A percentile compares a stretch with the other conserved stretches of the same genome.
Conservation (phyloP, 1,284 basidiomycete species). For the Leccinum pallidistipes region DNA sequence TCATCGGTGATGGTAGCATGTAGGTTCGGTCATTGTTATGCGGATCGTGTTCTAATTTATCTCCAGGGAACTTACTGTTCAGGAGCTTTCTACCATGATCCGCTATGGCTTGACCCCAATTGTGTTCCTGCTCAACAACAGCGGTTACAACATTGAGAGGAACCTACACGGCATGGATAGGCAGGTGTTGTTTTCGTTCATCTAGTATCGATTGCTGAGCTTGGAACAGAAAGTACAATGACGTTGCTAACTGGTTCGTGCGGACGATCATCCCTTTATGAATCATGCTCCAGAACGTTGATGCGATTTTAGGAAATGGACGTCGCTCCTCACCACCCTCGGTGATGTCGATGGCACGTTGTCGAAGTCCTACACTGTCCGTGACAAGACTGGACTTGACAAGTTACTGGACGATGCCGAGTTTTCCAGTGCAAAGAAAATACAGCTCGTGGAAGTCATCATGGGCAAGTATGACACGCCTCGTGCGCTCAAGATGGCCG, state of each 20-base stretch:
- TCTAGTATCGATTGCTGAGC: constrained; percentile 32
- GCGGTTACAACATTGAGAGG: constrained; percentile 88
- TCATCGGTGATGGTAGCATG: constrained; percentile 85
- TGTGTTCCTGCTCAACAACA: constrained; percentile 87
- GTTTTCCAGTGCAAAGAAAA: constrained; percentile 61
- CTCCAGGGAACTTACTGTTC: constrained; percentile 66
- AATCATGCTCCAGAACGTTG: constrained; percentile 4
- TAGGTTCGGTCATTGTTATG: constrained; percentile 35
- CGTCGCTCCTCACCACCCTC: constrained; percentile 56
- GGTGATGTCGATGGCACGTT: constrained; percentile 54
- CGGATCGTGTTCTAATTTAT: not conserved
- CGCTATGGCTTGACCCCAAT: constrained; percentile 69
- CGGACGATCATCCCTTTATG: not conserved
- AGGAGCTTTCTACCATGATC: constrained; percentile 81
- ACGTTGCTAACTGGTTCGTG: constrained; percentile 63
- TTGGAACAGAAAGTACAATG: constrained; percentile 64
- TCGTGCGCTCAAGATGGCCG: constrained; percentile 53
- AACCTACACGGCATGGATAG: constrained; percentile 67
- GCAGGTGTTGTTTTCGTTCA: constrained; percentile 16
- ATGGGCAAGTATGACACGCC: constrained; percentile 79
- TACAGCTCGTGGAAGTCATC: constrained; percentile 79
- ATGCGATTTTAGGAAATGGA: constrained; percentile 49
- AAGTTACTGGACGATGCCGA: constrained; percentile 55
- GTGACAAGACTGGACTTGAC: constrained; percentile 63
- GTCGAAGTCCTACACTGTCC: constrained; percentile 67